Evolutionary conservation across 768 basidiomycete species (phyloP).

Genomic region (Chalciporus piperatus): DNA sequence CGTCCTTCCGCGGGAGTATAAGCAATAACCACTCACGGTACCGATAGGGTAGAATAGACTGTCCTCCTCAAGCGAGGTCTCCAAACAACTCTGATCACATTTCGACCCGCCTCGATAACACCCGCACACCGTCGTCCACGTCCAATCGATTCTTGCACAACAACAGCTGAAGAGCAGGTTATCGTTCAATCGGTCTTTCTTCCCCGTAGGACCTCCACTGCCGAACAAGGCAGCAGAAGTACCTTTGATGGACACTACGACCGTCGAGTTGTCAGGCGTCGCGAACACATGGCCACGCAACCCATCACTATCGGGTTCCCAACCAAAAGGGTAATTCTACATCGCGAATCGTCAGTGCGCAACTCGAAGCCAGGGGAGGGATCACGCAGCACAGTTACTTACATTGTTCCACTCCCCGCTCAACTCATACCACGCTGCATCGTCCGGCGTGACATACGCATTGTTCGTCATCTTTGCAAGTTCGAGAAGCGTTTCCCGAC

Average conservation of each 20-base stretch:
- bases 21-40: constrained; percentile 52
- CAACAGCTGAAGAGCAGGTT: constrained; percentile 93
- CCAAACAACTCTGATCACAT: constrained; percentile 79
- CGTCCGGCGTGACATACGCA: constrained; percentile 70
- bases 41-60: constrained; percentile 89
- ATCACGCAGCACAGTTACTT: constrained; percentile 4
- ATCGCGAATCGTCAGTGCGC: neutral
- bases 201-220: constrained; percentile 76
- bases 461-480: constrained; percentile 97
- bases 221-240: constrained; percentile 78
- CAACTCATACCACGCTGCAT: constrained; percentile 76
- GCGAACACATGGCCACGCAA: constrained; percentile 92
- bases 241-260: constrained; percentile 90
- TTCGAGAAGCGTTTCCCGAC: constrained; percentile 68
- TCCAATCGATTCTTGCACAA: constrained; percentile 89
- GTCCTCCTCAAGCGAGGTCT: constrained; percentile 70
- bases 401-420: constrained; percentile 62
- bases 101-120: constrained; percentile 80
- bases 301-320: constrained; percentile 85
- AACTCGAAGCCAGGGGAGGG: too few species aligned
- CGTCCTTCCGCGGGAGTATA: too few species aligned
- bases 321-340: constrained; percentile 72
- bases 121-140: constrained; percentile 92
- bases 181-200: constrained; percentile 93
- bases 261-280: constrained; percentile 74